These are phyloP conservation scores for Ascocoryne sarcoides DNA, from an alignment of 2,329 filamentous ascomycete genomes.

Conservation along the genomic window DNA sequence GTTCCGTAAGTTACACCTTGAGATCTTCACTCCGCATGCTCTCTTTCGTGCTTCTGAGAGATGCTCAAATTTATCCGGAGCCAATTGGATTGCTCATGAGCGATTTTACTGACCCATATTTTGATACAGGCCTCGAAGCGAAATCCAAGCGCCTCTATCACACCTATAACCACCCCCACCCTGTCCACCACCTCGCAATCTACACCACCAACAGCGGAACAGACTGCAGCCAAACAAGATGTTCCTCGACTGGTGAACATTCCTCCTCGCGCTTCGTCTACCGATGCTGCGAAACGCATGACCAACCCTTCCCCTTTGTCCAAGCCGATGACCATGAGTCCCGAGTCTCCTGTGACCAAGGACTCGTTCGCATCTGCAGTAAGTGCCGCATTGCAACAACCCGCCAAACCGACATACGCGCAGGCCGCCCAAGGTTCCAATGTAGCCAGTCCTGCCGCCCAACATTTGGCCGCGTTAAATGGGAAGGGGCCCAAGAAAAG, in stretches of 20 bases:
- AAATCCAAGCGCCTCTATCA: constrained; percentile 37
- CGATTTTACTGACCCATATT: neutral
- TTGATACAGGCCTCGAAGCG: constrained; percentile 49
- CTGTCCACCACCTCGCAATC: constrained; percentile 32
- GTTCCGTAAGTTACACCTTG: constrained; percentile 49
- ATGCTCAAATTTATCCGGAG: constrained; percentile 26
- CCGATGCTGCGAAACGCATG: constrained; percentile 51
- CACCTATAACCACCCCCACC: constrained; percentile 34
- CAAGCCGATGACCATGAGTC: constrained; percentile 56
- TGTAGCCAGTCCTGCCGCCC: constrained; percentile 54
- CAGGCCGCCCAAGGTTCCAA: constrained; percentile 28
- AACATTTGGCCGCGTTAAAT: constrained; percentile 79
- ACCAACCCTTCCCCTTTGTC: constrained; percentile 66
- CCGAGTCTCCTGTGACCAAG: constrained; percentile 37
- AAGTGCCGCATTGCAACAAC: constrained; percentile 27
- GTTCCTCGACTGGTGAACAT: constrained; percentile 47
- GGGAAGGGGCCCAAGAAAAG: constrained; percentile 73
- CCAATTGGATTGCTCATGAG: constrained; percentile 23
- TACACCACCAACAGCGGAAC: constrained; percentile 29
- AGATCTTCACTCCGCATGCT: constrained; percentile 15
- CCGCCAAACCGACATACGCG: constrained; percentile 24
- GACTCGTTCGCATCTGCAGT: constrained; percentile 32
- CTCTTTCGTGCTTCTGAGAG: constrained; percentile 1
- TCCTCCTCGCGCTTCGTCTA: constrained; percentile 53
- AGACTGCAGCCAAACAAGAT: constrained; percentile 42